These are phyloP conservation scores for Ramaria rubella DNA, from an alignment of 768 basidiomycete species.

Conservation along the genomic window DNA sequence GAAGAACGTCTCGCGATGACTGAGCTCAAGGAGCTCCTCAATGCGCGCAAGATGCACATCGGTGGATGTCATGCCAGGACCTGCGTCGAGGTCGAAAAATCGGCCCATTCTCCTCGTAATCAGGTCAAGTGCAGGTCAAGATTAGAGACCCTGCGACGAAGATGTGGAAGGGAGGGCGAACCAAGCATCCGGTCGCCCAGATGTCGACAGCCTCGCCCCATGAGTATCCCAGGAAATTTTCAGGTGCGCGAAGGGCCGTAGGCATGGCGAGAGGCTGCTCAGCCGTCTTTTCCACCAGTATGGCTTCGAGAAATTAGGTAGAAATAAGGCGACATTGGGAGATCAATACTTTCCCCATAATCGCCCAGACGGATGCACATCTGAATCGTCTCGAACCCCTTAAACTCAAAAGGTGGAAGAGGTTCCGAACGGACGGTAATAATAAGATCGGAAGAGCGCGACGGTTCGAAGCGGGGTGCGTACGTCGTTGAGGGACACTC, in stretches of 20 bases:
- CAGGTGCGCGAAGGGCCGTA: neutral
- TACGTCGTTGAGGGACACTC: constrained; percentile 14
- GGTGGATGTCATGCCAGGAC: neutral
- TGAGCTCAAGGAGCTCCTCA: neutral
- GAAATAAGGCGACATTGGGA: neutral
- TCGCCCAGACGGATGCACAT: constrained; percentile 19
- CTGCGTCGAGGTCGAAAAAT: neutral
- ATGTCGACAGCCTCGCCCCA: neutral
- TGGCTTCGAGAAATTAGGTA: neutral
- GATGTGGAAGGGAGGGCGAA: neutral
- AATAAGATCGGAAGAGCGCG: constrained; percentile 18
- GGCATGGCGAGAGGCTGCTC: neutral
- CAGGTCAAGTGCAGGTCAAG: neutral
- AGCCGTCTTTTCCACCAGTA: neutral
- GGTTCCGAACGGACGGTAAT: constrained; percentile 22
- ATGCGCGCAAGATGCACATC: neutral
- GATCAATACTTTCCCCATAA: constrained; percentile 17
- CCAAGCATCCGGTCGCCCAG: neutral
- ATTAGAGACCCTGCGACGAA: neutral
- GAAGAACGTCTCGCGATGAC: neutral
- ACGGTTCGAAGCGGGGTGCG: constrained; percentile 12
- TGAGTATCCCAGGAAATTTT: neutral
- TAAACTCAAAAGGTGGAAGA: constrained; percentile 18
- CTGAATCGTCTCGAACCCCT: constrained; percentile 12
- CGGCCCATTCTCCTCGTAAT: neutral